phyloP scores from a whole-genome alignment of 805 yeast genomes.

The Metschnikowia shivogae region DNA sequence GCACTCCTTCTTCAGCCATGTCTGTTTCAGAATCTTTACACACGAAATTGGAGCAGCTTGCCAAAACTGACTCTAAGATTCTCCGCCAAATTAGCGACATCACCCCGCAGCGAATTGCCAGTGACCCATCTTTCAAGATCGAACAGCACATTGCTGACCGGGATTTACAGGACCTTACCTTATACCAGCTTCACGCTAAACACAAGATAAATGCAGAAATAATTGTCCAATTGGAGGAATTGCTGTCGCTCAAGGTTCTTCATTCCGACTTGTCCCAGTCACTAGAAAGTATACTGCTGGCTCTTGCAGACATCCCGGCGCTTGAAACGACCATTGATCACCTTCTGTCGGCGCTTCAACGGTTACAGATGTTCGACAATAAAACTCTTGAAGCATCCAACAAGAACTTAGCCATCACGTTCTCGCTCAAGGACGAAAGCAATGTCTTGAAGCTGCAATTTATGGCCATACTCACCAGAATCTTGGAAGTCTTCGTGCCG shows the following conservation, averaged over 20 bases:
- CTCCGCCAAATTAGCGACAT: not conserved
- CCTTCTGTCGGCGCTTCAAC: slow-evolving; percentile 17
- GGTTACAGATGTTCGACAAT: slow-evolving; percentile 18
- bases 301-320: not conserved
- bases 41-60: not conserved
- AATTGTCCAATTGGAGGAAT: slow-evolving; percentile 18
- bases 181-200: slow-evolving; percentile 15
- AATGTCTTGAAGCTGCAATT: slow-evolving; percentile 1
- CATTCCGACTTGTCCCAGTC: slow-evolving; percentile 20
- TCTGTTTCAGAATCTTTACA: slow-evolving; percentile 10
- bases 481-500: slow-evolving; percentile 9
- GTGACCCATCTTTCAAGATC: slow-evolving; percentile 3
- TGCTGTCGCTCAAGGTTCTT: slow-evolving; percentile 28
- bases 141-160: slow-evolving; percentile 1
- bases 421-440: slow-evolving; percentile 5
- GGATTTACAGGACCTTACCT: slow-evolving; percentile 3
- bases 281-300: slow-evolving; percentile 11
- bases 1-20: slow-evolving; percentile 2
- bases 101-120: not conserved
- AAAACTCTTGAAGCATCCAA: slow-evolving; percentile 15
- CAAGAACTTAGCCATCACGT: slow-evolving; percentile 8
- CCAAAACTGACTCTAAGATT: not conserved
- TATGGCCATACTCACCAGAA: slow-evolving; percentile 2
- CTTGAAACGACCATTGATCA: slow-evolving; percentile 11
- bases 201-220: slow-evolving; percentile 11